Evolutionary conservation across 352 stramenopile species (phyloP), one percentile per base, ranked within the genome.

Genomic region (Phytophthora melonis): DNA sequence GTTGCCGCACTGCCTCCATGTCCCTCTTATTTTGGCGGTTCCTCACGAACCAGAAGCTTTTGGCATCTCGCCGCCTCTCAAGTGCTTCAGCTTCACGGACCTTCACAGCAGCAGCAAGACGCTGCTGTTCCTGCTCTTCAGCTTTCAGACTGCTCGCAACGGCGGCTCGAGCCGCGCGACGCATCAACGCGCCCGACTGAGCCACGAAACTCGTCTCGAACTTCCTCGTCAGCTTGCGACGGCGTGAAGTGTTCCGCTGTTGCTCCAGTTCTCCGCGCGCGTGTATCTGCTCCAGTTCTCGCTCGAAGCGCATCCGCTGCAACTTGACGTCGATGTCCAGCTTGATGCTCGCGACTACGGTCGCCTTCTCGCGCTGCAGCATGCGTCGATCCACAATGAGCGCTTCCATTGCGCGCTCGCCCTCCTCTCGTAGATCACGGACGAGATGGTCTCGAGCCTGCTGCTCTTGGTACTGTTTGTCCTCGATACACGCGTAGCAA

Each of bases 281-380:
- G 14, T 81, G 63, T 0, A 94, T 63, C 34, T 88, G 86, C 2
- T 78, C 75, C 3, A 92, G 53, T 47, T 87, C 80, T 23, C 73
- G 82, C 57, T 84, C 80, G 66, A 90, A 94, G n/a, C 74, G 77
- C 43, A 86, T 78, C 23, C 84, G 81, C 32, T 93, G 85, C 16
- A 94, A 69, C 58, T 92, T 90, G 58, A 93, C 84, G 60, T 91
- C 77, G 25, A 93, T 83, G 11, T 91, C 83, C 23, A 94, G 69
- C 60, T 88, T 85, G 34, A 88, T 83, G 1, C 77, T 78, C 1
- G 86, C 83, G n/a, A 86, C 62, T 60, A 89, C 81, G 3, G 78
- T 88, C 0, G 81, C 80, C 60, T 87, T 74, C 39, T 93, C 87
- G 9, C 85, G 78, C 65, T 94, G 84, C 5, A 88, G 56, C 75